phyloP scores from a whole-genome alignment of 1,284 basidiomycete species.

The Malassezia slooffiae region DNA sequence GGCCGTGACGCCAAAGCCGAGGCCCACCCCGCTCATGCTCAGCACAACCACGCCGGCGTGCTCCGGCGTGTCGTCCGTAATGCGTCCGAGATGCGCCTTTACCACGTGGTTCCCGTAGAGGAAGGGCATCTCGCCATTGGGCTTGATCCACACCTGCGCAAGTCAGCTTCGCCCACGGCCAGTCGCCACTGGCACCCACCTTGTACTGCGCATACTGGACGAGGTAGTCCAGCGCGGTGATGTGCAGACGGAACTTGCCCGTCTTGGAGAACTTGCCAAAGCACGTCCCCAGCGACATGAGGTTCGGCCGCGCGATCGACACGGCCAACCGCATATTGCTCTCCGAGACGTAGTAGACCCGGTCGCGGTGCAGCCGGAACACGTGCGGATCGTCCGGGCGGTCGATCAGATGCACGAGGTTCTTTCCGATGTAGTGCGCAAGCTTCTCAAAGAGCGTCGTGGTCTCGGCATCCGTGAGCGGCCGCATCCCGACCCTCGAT shows the following conservation, averaged over 20 bases:
- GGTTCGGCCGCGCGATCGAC: conserved; percentile 80
- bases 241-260: conserved; percentile 93
- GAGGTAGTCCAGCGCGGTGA: conserved; percentile 83
- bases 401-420: conserved; percentile 58
- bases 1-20: conserved; percentile 97
- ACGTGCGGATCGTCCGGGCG: conserved; percentile 39
- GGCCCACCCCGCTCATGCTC: conserved; percentile 78
- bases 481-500: conserved; percentile 50
- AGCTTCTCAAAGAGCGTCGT: conserved; percentile 72
- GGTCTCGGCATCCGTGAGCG: conserved; percentile 46
- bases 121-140: conserved; percentile 98
- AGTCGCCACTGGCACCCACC: too few species aligned
- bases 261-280: conserved; percentile 96
- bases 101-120: conserved; percentile 97
- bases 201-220: conserved; percentile 98
- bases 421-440: conserved; percentile 83
- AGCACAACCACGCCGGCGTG: conserved; percentile 96
- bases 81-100: conserved; percentile 95
- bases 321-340: conserved; percentile 73
- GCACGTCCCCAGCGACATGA: conserved; percentile 87
- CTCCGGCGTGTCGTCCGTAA: conserved; percentile 97
- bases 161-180: too few species aligned
- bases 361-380: conserved; percentile 47
- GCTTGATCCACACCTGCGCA: conserved; percentile 99
- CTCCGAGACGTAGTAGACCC: conserved; percentile 43